Conservation (phyloP, 306 rosid genomes). For the Cucurbita maxima region DNA sequence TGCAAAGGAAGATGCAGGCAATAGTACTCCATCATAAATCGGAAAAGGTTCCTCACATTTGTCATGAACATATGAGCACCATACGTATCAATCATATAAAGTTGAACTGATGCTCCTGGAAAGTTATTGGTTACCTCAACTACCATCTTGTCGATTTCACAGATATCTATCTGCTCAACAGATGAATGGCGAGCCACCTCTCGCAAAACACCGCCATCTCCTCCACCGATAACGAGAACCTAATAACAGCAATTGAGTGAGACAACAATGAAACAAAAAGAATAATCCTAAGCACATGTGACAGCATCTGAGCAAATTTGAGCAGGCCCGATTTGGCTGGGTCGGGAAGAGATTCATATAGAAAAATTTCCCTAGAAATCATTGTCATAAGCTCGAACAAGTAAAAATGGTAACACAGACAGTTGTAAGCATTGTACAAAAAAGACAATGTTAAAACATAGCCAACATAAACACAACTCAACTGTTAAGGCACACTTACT, state of each 20-base stretch:
- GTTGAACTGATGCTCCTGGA: neutral
- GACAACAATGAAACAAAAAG: slow-evolving; percentile 1
- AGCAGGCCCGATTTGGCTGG: neutral
- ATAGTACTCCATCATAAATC: neutral
- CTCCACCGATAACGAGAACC: slow-evolving; percentile 99
- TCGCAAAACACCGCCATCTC: slow-evolving; percentile 96
- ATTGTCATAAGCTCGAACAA: neutral
- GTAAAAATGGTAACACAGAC: neutral
- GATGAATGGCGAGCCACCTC: slow-evolving; percentile 92
- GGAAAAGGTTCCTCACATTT: neutral
- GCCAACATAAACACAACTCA: neutral
- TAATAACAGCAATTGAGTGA: slow-evolving; percentile 14
- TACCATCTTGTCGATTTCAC: slow-evolving; percentile 98
- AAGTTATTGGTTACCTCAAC: slow-evolving; percentile 50
- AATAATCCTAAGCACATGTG: neutral
- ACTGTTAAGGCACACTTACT: neutral
- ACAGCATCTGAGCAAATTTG: neutral
- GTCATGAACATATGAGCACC: neutral
- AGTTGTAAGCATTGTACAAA: neutral
- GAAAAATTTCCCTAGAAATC: neutral
- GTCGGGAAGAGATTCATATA: too few species aligned
- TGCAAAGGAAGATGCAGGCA: slow-evolving; percentile 15
- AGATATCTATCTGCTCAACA: slow-evolving; percentile 70
- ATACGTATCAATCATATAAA: neutral
- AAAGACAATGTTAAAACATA: neutral